Base-by-base conservation (phyloP, 2,329 filamentous ascomycete genomes). In the Beauveria varroae region DNA sequence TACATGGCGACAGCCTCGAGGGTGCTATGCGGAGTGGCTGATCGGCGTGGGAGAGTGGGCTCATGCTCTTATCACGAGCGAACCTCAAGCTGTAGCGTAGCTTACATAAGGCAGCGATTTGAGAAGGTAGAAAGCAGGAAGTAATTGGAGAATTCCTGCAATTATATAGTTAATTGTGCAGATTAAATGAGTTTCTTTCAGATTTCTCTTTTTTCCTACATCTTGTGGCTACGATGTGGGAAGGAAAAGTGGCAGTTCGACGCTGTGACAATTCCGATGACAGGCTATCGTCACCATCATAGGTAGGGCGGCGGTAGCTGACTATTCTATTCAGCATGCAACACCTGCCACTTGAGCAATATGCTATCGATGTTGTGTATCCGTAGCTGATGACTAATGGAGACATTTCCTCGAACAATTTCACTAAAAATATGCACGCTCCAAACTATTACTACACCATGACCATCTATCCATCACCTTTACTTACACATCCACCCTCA, bases 1-100 rank as follows among this genome's bases (percentile, higher is more conserved):
- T 96, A 96, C 91, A 95, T 96, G 81, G 78, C 80, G 71, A 62
- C 64, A 63, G 41, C 49, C 50, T 61, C 58, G 28, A 50, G 20
- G 43, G 50, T 55, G 58, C 58, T 61, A 55, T 53, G 49, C 52
- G 57, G 46, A 54, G 57, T 37, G 20, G 34, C 26, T 18, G 30
- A 41, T 53, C 4, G 49, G 50, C 41, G 24, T 44, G 12, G n/a
- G 20, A 46, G 18, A 28, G 40, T 57, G 41, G 54, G 12, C 28
- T 34, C 2, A 6, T 43, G 34, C 5, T 44, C 5, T n/a, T 26
- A 40, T 51, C 18, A 37, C n/a, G 55, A 43, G 7, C 26, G 37
- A 52, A 26, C 41, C 24, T 37, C 20, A 16, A 47, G 37, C 40
- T 52, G 50, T 47, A n/a, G 40, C 43, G 10, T n/a, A 40, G 57